These are phyloP conservation scores for Centrapalus pauciflorus DNA, from an alignment of 129 eudicot genomes.

Conservation along the genomic window DNA sequence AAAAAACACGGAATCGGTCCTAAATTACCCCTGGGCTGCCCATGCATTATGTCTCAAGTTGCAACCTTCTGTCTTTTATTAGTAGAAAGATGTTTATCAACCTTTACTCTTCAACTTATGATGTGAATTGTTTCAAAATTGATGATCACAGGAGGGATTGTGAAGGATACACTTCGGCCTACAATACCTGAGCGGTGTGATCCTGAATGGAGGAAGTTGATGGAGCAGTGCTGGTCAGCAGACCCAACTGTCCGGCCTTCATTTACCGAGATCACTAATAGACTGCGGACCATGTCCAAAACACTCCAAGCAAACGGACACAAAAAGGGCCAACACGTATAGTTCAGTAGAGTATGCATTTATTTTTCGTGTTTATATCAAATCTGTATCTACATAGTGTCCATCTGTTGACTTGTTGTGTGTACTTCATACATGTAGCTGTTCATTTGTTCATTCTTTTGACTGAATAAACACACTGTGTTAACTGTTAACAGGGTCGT, in stretches of 20 bases:
- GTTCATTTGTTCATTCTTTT: slow-evolving; percentile 33
- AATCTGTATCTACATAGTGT: slow-evolving; percentile 20
- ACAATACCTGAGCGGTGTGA: slow-evolving; percentile 68
- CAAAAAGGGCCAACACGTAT: slow-evolving; percentile 18
- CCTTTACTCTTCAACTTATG: neutral
- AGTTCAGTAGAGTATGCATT: slow-evolving; percentile 1
- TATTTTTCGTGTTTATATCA: slow-evolving; percentile 11
- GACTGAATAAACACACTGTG: slow-evolving; percentile 11
- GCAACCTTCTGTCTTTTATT: no score
- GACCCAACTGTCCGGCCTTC: slow-evolving; percentile 73
- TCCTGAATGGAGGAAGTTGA: slow-evolving; percentile 72
- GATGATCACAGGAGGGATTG: slow-evolving; percentile 68
- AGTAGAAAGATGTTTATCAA: no score
- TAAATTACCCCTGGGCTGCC: no score
- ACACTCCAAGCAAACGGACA: slow-evolving; percentile 42
- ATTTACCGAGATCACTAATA: slow-evolving; percentile 58
- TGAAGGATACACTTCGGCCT: slow-evolving; percentile 85
- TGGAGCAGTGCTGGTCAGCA: slow-evolving; percentile 88
- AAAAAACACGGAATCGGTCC: no score
- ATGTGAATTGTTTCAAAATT: neutral
- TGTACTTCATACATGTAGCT: slow-evolving; percentile 13
- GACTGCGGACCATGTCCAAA: slow-evolving; percentile 57
- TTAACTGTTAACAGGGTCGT: slow-evolving; percentile 10
- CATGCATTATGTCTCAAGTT: no score
- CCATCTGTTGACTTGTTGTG: neutral